Conservation (phyloP, 352 stramenopile species). For the Phytopythium vexans region DNA sequence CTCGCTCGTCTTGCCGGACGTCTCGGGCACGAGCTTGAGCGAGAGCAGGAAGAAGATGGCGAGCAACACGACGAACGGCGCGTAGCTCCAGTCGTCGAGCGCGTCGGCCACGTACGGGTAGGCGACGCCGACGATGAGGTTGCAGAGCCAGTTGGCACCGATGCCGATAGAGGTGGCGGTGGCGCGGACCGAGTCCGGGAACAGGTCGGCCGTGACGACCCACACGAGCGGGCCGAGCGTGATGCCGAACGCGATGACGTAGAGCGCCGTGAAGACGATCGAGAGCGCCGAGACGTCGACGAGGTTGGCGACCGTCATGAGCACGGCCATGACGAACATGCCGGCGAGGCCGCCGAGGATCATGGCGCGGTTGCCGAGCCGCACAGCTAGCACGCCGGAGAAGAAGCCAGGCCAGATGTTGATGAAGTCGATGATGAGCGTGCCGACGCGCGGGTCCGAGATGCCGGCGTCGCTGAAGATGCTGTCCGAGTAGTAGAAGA, state of each 20-base stretch:
- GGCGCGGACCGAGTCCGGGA: conserved; percentile 38
- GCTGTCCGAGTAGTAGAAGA: conserved; percentile 21
- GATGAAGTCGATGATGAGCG: conserved; percentile 23
- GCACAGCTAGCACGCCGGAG: conserved; percentile 24
- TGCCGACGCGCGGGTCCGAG: conserved; percentile 12
- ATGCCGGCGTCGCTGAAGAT: conserved; percentile 1
- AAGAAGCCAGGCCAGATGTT: conserved; percentile 26
- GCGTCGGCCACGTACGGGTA: conserved; percentile 44
- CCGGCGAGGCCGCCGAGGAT: conserved; percentile 28
- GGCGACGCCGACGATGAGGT: conserved; percentile 38
- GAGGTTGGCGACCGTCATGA: conserved; percentile 19
- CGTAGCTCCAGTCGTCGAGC: conserved; percentile 27
- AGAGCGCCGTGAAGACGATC: conserved; percentile 38
- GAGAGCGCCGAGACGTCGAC: conserved; percentile 21
- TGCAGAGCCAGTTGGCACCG: conserved; percentile 42
- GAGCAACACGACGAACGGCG: conserved; percentile 25
- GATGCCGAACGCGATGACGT: conserved; percentile 31
- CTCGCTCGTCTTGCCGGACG: conserved; percentile 32
- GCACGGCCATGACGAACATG: conserved; percentile 15
- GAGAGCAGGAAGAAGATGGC: conserved; percentile 23
- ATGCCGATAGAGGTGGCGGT: conserved; percentile 31
- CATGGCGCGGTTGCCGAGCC: conserved; percentile 44
- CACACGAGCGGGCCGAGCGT: conserved; percentile 47
- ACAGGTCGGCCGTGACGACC: conserved; percentile 40
- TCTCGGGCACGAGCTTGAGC: conserved; percentile 28